phyloP scores from a whole-genome alignment of 139 green algal genomes.

The Zygnema cylindricum region DNA sequence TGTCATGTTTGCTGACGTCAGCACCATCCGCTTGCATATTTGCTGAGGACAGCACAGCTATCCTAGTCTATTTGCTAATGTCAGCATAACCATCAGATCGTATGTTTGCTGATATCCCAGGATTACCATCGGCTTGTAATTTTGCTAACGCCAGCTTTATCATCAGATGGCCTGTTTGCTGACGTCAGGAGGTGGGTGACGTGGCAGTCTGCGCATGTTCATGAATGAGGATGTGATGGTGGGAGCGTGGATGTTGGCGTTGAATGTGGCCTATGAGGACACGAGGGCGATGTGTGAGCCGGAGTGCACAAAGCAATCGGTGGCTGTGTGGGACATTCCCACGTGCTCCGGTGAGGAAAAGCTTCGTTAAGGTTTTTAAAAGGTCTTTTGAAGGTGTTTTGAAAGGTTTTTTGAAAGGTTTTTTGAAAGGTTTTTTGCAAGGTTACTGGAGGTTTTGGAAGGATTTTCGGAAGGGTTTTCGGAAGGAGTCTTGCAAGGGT shows the following conservation, averaged over 20 bases:
- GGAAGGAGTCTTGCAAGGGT: background rate
- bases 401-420: background rate
- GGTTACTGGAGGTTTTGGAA: background rate
- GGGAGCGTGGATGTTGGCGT: conserved; percentile 48
- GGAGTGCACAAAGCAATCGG: conserved; percentile 8
- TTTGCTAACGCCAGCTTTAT: too few species aligned
- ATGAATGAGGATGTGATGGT: conserved; percentile 59
- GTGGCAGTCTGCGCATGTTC: conserved; percentile 51
- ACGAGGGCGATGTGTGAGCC: conserved; percentile 39
- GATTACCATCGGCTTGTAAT: too few species aligned
- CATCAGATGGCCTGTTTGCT: too few species aligned
- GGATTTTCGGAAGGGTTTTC: background rate
- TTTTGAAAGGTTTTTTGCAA: conserved; percentile 12
- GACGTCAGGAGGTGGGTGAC: too few species aligned
- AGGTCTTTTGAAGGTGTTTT: background rate
- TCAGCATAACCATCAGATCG: too few species aligned
- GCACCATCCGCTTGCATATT: too few species aligned
- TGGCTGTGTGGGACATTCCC: conserved; percentile 49
- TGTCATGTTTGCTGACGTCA: too few species aligned
- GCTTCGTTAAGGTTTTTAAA: background rate
- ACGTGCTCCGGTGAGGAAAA: conserved; percentile 21
- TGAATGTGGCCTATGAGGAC: conserved; percentile 55
- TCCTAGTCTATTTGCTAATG: too few species aligned
- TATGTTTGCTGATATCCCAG: too few species aligned
- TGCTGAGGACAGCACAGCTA: too few species aligned